Conservation (phyloP, 805 yeast genomes). For the Kodamaea kakaduensis region DNA sequence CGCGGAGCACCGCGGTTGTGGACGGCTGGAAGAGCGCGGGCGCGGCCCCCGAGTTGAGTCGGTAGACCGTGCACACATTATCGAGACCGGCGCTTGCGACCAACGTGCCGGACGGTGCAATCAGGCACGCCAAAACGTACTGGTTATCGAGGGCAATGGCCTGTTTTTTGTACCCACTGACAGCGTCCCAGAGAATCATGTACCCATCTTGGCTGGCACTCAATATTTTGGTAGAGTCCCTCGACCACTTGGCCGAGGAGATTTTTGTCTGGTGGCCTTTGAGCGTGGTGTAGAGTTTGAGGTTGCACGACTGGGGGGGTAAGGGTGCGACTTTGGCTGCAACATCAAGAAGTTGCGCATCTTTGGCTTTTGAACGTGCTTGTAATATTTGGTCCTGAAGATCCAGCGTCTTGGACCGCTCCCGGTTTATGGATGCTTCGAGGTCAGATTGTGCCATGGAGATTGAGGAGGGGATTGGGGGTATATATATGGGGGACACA, state of each 20-base stretch:
- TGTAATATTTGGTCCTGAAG: neutral
- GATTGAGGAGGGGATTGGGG: too few relatives aligned
- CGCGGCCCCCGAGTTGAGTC: slow-evolving; percentile 18
- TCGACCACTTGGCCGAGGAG: slow-evolving; percentile 64
- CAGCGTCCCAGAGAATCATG: slow-evolving; percentile 77
- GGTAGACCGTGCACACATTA: slow-evolving; percentile 70
- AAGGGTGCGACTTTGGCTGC: slow-evolving; percentile 30
- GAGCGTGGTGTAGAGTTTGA: slow-evolving; percentile 36
- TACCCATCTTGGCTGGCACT: slow-evolving; percentile 87
- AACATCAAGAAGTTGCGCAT: slow-evolving; percentile 42
- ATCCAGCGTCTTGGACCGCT: neutral
- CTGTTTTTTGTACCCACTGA: slow-evolving; percentile 63
- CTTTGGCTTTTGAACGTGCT: slow-evolving; percentile 28
- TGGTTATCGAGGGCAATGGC: slow-evolving; percentile 71
- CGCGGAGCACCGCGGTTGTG: slow-evolving; percentile 58
- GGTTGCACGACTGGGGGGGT: slow-evolving; percentile 20
- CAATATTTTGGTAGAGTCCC: slow-evolving; percentile 54
- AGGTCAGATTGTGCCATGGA: too few relatives aligned
- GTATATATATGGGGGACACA: too few relatives aligned
- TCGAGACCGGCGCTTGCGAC: slow-evolving; percentile 84
- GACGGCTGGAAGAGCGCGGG: slow-evolving; percentile 16
- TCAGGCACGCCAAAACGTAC: slow-evolving; percentile 76
- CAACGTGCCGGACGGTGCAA: slow-evolving; percentile 58
- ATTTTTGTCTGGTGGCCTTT: slow-evolving; percentile 74
- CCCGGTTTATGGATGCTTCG: too few relatives aligned